These are phyloP conservation scores for Fagus crenata DNA, from an alignment of 306 rosid genomes.

Conservation along the genomic window DNA sequence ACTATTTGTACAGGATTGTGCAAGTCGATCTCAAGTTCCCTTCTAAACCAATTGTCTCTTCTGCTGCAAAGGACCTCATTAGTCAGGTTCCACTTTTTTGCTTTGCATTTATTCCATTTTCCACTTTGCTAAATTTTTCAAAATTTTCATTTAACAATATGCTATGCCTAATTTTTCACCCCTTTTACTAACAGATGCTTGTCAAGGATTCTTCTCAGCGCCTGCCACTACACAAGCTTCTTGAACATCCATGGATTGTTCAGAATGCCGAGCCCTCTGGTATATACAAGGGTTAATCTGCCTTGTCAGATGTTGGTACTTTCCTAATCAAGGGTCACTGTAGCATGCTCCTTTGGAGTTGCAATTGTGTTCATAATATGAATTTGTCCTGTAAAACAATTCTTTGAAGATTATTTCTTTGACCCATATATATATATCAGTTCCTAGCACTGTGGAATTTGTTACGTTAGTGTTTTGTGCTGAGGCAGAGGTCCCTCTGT, in stretches of 20 bases:
- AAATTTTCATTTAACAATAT: conserved; percentile 7
- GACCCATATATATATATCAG: too few relatives aligned
- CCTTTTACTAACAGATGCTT: conserved; percentile 61
- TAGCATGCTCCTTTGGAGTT: background rate
- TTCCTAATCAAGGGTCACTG: conserved; percentile 9
- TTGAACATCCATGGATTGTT: conserved; percentile 95
- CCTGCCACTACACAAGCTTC: conserved; percentile 83
- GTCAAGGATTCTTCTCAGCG: conserved; percentile 85
- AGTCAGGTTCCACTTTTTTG: conserved; percentile 62
- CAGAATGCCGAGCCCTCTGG: conserved; percentile 98
- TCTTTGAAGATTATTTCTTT: background rate
- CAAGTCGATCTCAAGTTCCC: conserved; percentile 98
- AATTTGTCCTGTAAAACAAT: background rate
- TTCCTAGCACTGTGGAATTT: too few relatives aligned
- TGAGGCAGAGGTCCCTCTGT: too few relatives aligned
- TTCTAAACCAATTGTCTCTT: conserved; percentile 82
- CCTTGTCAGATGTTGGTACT: conserved; percentile 3
- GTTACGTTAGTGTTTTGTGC: too few relatives aligned
- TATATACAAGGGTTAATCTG: conserved; percentile 56
- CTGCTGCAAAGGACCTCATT: conserved; percentile 89
- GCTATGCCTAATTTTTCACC: conserved; percentile 5
- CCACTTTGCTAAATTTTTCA: background rate
- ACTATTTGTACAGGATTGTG: conserved; percentile 59
- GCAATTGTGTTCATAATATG: conserved; percentile 8
- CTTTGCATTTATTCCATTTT: background rate